Evolutionary conservation across 768 basidiomycete genomes (phyloP).

Genomic region (Lactarius deliciosus): DNA sequence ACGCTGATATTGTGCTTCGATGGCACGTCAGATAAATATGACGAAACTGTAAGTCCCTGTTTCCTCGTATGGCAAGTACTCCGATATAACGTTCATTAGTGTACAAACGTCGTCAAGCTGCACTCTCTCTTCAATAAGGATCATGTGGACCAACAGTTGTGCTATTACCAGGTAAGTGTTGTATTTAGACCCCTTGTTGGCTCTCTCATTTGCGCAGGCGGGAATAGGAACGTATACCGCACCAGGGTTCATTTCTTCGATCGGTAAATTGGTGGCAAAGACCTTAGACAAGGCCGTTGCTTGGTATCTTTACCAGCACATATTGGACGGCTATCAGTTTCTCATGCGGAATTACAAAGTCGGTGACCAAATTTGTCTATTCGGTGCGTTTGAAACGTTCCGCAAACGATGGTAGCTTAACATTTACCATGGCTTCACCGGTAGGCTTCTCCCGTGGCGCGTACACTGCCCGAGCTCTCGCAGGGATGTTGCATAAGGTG

Average conservation of each 20-base stretch:
- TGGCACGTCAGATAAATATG: constrained; percentile 19
- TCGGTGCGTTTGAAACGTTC: constrained; percentile 46
- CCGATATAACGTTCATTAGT: constrained; percentile 31
- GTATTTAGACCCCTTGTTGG: background rate
- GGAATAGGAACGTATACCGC: constrained; percentile 36
- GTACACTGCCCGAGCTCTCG: constrained; percentile 68
- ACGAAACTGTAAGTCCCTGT: constrained; percentile 1
- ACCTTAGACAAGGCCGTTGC: constrained; percentile 67
- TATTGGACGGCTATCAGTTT: constrained; percentile 72
- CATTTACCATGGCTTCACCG: constrained; percentile 6
- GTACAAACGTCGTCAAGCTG: constrained; percentile 43
- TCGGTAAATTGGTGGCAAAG: constrained; percentile 55
- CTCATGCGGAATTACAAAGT: constrained; percentile 71
- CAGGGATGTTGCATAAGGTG: constrained; percentile 66
- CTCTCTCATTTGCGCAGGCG: background rate
- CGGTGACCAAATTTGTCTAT: constrained; percentile 73
- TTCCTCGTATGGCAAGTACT: background rate
- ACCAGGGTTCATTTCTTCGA: constrained; percentile 65
- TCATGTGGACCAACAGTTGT: constrained; percentile 37
- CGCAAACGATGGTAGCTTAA: background rate
- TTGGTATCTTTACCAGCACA: constrained; percentile 71
- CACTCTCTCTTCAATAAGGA: constrained; percentile 41
- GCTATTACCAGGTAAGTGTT: constrained; percentile 64
- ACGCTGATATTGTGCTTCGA: constrained; percentile 24
- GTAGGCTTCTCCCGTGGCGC: constrained; percentile 76